Evolutionary conservation across 805 yeast genomes (phyloP).

Genomic region (Martiniozyma abietophila): DNA sequence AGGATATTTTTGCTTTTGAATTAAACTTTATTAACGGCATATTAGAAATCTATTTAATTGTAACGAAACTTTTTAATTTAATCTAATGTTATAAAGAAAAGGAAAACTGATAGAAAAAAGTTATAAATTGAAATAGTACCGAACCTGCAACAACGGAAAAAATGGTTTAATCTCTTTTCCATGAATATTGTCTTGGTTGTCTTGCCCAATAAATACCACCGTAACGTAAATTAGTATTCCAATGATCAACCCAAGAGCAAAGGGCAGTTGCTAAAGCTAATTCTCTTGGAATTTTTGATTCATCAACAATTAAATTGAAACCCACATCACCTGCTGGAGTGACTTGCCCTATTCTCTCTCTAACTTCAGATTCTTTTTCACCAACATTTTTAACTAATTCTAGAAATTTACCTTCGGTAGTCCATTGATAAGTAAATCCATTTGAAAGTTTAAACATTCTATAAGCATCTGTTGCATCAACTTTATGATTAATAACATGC

Average conservation of each 20-base stretch:
- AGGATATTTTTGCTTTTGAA: too few species aligned
- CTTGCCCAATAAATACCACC: conserved; percentile 59
- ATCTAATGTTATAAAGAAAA: background rate
- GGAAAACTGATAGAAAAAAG: background rate
- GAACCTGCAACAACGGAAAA: too few species aligned
- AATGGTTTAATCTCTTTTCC: conserved; percentile 40
- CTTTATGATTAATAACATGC: conserved; percentile 51
- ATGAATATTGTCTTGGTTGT: conserved; percentile 40
- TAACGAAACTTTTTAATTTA: too few species aligned
- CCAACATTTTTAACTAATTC: conserved; percentile 52
- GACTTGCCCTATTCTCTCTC: conserved; percentile 55
- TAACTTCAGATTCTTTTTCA: conserved; percentile 53
- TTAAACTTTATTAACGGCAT: too few species aligned
- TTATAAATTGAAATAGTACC: too few species aligned
- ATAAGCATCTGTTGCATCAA: conserved; percentile 53
- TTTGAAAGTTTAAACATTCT: conserved; percentile 52
- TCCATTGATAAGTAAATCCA: conserved; percentile 59
- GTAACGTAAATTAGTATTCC: conserved; percentile 52
- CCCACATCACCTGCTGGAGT: conserved; percentile 44
- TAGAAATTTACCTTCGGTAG: conserved; percentile 46
- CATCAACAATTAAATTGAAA: conserved; percentile 47
- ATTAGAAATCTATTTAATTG: too few species aligned
- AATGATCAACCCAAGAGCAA: conserved; percentile 54
- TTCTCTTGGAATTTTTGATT: conserved; percentile 45
- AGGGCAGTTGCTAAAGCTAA: conserved; percentile 52